Conservation (phyloP, 2,329 filamentous ascomycete species). For the Phoma sp. region DNA sequence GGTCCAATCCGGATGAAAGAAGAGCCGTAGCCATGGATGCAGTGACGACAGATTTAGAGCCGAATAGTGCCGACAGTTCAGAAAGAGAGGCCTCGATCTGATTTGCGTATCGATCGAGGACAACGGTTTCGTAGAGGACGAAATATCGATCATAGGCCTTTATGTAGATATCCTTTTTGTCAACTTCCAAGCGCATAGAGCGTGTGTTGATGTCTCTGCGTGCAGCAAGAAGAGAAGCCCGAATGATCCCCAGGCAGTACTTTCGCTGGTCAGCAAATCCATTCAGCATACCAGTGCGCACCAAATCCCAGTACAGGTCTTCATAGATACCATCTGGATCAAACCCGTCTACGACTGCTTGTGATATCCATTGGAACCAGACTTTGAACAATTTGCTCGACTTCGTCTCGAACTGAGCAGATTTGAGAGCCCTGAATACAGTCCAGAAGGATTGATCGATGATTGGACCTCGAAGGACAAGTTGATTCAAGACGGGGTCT, state of each 20-base stretch:
- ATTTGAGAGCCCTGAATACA: conserved; percentile 25
- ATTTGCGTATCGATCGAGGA: conserved; percentile 57
- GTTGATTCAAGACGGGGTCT: conserved; percentile 1
- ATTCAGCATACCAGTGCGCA: conserved; percentile 48
- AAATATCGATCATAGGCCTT: conserved; percentile 52
- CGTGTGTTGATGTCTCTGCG: conserved; percentile 31
- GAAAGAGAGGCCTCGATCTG: conserved; percentile 54
- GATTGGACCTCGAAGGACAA: conserved; percentile 13
- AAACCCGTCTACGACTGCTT: conserved; percentile 22
- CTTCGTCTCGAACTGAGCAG: conserved; percentile 23
- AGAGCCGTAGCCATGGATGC: conserved; percentile 52
- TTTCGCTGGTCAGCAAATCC: conserved; percentile 56
- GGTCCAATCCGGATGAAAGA: conserved; percentile 49
- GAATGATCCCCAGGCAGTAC: conserved; percentile 53
- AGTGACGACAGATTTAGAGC: conserved; percentile 43
- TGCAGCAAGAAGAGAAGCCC: conserved; percentile 47
- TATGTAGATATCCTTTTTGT: conserved; percentile 22
- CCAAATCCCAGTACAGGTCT: conserved; percentile 49
- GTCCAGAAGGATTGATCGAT: conserved; percentile 34
- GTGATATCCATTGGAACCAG: conserved; percentile 47
- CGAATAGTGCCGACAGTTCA: conserved; percentile 50
- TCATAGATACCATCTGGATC: conserved; percentile 31
- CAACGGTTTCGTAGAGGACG: conserved; percentile 55
- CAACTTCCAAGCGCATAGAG: conserved; percentile 30
- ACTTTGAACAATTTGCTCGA: conserved; percentile 36